These are phyloP conservation scores for Hymenotorrendiella dingleyae DNA, from an alignment of 2,329 filamentous ascomycete genomes.

Conservation along the genomic window DNA sequence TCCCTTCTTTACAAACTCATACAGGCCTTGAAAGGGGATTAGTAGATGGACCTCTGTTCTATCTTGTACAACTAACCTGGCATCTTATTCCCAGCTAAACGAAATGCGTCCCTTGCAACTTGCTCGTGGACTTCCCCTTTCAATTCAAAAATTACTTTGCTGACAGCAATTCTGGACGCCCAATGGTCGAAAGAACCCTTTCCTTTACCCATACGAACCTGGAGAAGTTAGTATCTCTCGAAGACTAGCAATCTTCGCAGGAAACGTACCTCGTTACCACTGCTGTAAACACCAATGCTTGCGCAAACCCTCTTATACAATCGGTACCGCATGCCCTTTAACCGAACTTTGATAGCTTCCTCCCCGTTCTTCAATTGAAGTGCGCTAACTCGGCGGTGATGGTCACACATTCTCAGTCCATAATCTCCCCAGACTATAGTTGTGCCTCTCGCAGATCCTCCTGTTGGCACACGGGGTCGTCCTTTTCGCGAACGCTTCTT, in stretches of 20 bases:
- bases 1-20: conserved; percentile 90
- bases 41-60: conserved; percentile 9
- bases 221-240: conserved; percentile 13
- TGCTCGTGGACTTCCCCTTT: conserved; percentile 92
- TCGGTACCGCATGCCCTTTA: conserved; percentile 87
- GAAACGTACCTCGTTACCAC: conserved; percentile 76
- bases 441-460: conserved; percentile 85
- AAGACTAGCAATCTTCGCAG: too few species aligned
- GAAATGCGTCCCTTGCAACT: conserved; percentile 86
- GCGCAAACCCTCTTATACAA: conserved; percentile 87
- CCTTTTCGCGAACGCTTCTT: conserved; percentile 87
- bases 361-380: conserved; percentile 84
- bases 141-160: conserved; percentile 86
- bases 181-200: conserved; percentile 97
- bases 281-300: conserved; percentile 92
- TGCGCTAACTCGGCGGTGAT: conserved; percentile 85
- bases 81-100: conserved; percentile 89
- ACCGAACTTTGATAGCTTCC: conserved; percentile 82
- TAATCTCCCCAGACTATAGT: conserved; percentile 97
- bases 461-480: conserved; percentile 78
- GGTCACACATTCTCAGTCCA: conserved; percentile 86
- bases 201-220: conserved; percentile 97
- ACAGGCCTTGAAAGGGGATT: conserved; percentile 54
- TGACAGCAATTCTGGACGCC: conserved; percentile 84
- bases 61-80: conserved; percentile 56